Evolutionary conservation across 2,329 filamentous ascomycete species (phyloP), one percentile per base, ranked within the genome.

Genomic region (Akanthomyces dipterigenus): DNA sequence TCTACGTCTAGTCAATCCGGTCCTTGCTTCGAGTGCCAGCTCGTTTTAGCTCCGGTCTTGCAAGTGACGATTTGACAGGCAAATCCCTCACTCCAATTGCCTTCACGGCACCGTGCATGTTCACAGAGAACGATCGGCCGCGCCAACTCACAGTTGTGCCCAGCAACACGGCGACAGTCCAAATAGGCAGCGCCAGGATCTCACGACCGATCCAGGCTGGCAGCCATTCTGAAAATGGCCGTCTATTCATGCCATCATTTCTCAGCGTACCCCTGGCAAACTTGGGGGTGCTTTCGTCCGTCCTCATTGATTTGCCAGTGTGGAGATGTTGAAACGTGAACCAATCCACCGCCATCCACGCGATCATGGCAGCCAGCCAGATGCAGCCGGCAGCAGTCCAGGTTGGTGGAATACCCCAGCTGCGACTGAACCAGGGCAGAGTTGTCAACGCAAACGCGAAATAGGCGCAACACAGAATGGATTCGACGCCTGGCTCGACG

Each of bases 401-500:
- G 0, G 88, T 90, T 58, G 79, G 78, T 34, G 86, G 78, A 9
- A 89, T 75, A 34, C 78, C 76, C 20, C 87, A 67, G 6, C 69
- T 72, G 0, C 77, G 67, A 58, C 81, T 74, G 64, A 90, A 84
- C 71, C 81, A 86, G 0, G 89, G 85, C 1, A 96, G 70, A 0
- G 88, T 91, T 0, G 90, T 96, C 3, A 91, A 69, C 0, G 88
- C 91, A 73, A 89, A 96, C 1, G 91, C 84, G 48, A 92, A 86
- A 69, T 96, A 92, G 0, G 87, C 76, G 24, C 88, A 91, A 75
- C 92, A 97, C 0, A 98, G 71, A 38, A 99, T 82, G 31, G 88
- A 89, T 73, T 99, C 95, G 0, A 96, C 92, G 2, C 92, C 93
- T 0, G 93, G 95, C 71, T 99, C 95, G 3, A 97, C 90, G 1